A percentile compares a stretch with the other conserved stretches of the same genome.
Evolutionary conservation across 2,329 filamentous ascomycete species (phyloP).

Genomic region (Venturiaceae sp.): DNA sequence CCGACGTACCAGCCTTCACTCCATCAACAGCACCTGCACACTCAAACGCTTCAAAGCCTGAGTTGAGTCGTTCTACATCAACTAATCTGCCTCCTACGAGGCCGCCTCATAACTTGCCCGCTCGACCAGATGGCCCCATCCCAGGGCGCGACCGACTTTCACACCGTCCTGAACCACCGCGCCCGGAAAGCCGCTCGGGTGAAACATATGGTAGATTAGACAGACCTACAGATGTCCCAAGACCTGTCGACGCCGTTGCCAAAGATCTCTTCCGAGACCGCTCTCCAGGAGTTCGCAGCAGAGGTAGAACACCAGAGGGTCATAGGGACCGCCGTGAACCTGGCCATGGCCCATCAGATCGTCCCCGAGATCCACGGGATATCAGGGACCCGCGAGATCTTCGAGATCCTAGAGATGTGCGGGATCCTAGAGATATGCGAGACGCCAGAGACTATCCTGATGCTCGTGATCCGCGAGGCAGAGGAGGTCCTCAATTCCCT

Average conservation of each 20-base stretch:
- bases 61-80: conserved; percentile 20
- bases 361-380: conserved; percentile 24
- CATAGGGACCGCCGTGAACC: conserved; percentile 21
- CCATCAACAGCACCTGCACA: conserved; percentile 6
- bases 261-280: conserved; percentile 23
- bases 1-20: neutral
- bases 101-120: conserved; percentile 39
- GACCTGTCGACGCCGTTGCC: conserved; percentile 11
- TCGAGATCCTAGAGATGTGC: conserved; percentile 11
- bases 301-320: conserved; percentile 28
- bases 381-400: conserved; percentile 15
- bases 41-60: conserved; percentile 12
- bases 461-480: neutral
- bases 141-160: conserved; percentile 24
- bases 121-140: conserved; percentile 48
- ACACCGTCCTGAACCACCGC: conserved; percentile 18
- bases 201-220: conserved; percentile 35
- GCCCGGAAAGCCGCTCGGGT: conserved; percentile 15
- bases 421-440: conserved; percentile 22
- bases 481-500: neutral
- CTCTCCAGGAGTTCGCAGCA: conserved; percentile 28
- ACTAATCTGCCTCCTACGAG: conserved; percentile 18
- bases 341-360: conserved; percentile 18
- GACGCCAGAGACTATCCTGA: conserved; percentile 19
- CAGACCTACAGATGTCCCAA: conserved; percentile 24